Evolutionary conservation across 768 basidiomycete species (phyloP).

Genomic region (Rhizopogon salebrosus): DNA sequence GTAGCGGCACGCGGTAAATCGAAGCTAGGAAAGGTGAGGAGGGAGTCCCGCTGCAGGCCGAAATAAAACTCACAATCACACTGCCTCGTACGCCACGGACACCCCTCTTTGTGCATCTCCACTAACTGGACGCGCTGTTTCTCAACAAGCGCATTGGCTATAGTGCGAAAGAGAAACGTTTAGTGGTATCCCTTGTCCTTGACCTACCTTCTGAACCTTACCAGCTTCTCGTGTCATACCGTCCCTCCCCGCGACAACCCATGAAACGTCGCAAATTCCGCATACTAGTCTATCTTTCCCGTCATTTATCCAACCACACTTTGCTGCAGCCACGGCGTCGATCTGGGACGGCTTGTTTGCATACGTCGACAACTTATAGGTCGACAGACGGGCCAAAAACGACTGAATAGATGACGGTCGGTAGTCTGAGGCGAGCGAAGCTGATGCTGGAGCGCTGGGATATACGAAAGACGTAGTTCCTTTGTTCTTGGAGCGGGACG

Average conservation of each 20-base stretch:
- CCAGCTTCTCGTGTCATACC: slow-evolving; percentile 76
- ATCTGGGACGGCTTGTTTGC: slow-evolving; percentile 70
- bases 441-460: slow-evolving; percentile 18
- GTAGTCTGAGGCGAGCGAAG: slow-evolving; percentile 49
- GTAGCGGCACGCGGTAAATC: slow-evolving; percentile 71
- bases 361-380: slow-evolving; percentile 77
- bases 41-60: background rate
- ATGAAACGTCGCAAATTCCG: slow-evolving; percentile 63
- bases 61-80: slow-evolving; percentile 58
- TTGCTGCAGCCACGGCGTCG: slow-evolving; percentile 75
- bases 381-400: slow-evolving; percentile 68
- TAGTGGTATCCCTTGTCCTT: slow-evolving; percentile 6
- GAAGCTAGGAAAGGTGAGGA: slow-evolving; percentile 35
- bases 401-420: slow-evolving; percentile 73
- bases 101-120: slow-evolving; percentile 71
- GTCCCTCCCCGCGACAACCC: slow-evolving; percentile 66
- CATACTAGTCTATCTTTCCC: slow-evolving; percentile 78
- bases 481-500: slow-evolving; percentile 40
- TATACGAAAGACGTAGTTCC: slow-evolving; percentile 45
- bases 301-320: slow-evolving; percentile 81
- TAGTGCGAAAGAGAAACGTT: slow-evolving; percentile 5
- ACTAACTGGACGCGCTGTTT: slow-evolving; percentile 66
- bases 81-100: slow-evolving; percentile 79
- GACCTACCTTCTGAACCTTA: slow-evolving; percentile 39
- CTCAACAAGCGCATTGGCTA: slow-evolving; percentile 67